Evolutionary conservation across 2,329 filamentous ascomycete genomes (phyloP).

Genomic region (Blastomyces silverae): DNA sequence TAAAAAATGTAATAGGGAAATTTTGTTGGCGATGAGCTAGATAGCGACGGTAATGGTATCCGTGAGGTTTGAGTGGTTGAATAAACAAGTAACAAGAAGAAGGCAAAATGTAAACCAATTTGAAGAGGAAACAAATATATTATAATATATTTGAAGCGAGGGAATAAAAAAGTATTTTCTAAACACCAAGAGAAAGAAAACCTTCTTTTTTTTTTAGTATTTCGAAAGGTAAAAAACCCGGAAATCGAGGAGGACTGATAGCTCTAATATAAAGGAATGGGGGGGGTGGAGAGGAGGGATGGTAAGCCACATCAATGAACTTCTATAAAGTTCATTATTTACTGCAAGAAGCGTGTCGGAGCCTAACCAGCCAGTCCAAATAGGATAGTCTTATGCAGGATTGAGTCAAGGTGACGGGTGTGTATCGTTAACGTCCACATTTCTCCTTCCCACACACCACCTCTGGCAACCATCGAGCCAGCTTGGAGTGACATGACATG

Average conservation of each 20-base stretch:
- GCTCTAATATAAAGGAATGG: constrained; percentile 16
- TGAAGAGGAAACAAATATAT: constrained; percentile 2
- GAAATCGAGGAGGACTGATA: constrained; percentile 6
- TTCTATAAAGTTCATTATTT: constrained; percentile 13
- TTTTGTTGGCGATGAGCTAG: background rate
- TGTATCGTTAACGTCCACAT: constrained; percentile 26
- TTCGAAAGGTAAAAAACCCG: constrained; percentile 6
- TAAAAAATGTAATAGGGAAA: constrained; percentile 12
- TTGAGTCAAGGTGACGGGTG: constrained; percentile 28
- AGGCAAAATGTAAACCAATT: constrained; percentile 11
- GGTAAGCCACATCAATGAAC: constrained; percentile 2
- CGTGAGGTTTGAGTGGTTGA: background rate
- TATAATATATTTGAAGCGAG: background rate
- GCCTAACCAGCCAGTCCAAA: constrained; percentile 35
- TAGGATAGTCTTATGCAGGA: constrained; percentile 36
- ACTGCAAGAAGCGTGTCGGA: constrained; percentile 22
- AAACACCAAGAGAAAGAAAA: constrained; percentile 1
- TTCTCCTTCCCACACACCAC: constrained; percentile 19
- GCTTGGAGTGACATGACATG: constrained; percentile 23
- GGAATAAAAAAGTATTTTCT: constrained; percentile 2
- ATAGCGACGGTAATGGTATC: background rate
- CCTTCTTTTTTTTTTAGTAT: background rate
- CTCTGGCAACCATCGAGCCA: constrained; percentile 29
- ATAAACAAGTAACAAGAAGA: background rate
- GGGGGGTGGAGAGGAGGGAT: background rate